Base-by-base conservation (phyloP, 257 asterid species). In the Fraxinus cuspidata region DNA sequence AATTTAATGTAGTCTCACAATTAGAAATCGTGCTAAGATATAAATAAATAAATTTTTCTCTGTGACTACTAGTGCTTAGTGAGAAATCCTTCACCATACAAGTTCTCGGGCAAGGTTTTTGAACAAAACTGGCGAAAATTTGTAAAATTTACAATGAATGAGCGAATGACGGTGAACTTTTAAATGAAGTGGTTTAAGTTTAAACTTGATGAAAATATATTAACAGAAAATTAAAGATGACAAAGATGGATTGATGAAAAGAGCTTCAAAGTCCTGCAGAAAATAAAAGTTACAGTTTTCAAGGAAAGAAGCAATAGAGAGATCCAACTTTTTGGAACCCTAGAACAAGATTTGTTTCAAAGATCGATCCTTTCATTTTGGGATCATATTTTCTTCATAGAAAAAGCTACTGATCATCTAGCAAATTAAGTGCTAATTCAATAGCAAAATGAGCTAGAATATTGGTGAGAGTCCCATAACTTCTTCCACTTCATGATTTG, bases 381-480 rank as follows among this genome's bases (percentile, higher is more conserved):
- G 69, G 80, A 63, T 12, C 73, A 73, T 42, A 72, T 5, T 72
- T 12, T 29, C 31, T 68, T 29, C 37, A 13, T 37, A 27, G 47
- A 18, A 18, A 1, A 60, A 75, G 70, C 38, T 56, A 53, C 74
- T 32, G 35, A 32, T 74, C 74, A 49, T 34, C 49, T 58, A 53
- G 19, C 49, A 66, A 42, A 63, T 44, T 2, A 21, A 19, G 23
- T 63, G 34, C 69, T 27, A 11, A 63, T 63, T 27, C 12, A 11
- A 5, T 6, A 31, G 4, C n/a, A 73, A 23, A 31, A 37, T 63
- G n/a, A 23, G 34, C 75, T 86, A 92, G 85, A 90, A 90, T 70
- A 92, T 87, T 74, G 96, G 71, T 51, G 97, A 86, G 42, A 92
- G 78, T 77, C 89, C 94, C 92, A 90, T 87, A 5, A 73, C 84